These are phyloP conservation scores for Neobulgaria alba DNA, from an alignment of 2,329 filamentous ascomycete genomes.

Conservation along the genomic window DNA sequence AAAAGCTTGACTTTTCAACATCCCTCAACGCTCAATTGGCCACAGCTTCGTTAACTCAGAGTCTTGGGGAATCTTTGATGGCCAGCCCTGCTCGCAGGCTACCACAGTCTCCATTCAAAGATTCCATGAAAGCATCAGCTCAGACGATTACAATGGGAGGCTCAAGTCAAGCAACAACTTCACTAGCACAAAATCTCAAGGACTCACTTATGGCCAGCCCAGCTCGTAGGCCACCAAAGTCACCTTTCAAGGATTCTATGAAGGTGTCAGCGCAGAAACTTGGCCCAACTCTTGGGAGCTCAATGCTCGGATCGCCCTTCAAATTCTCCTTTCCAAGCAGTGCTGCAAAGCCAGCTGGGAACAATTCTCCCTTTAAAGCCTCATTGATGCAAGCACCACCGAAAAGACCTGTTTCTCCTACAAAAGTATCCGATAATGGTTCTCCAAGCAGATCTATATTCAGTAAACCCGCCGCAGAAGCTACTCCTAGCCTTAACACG, in stretches of 20 bases:
- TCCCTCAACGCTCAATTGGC: slow-evolving; percentile 26
- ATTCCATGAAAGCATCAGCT: slow-evolving; percentile 47
- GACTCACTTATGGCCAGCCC: slow-evolving; percentile 42
- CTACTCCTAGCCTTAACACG: slow-evolving; percentile 22
- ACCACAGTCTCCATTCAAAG: slow-evolving; percentile 44
- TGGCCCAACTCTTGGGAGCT: too few relatives aligned
- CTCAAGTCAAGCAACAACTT: slow-evolving; percentile 21
- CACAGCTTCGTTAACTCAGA: slow-evolving; percentile 28
- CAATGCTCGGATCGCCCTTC: slow-evolving; percentile 25
- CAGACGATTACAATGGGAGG: slow-evolving; percentile 33
- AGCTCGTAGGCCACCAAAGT: slow-evolving; percentile 43
- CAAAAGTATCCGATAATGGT: slow-evolving; percentile 23
- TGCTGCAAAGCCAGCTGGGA: slow-evolving; percentile 14
- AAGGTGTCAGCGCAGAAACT: slow-evolving; percentile 48
- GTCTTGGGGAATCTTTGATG: slow-evolving; percentile 34
- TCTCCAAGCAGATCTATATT: slow-evolving; percentile 20
- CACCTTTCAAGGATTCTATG: slow-evolving; percentile 46
- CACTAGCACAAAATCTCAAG: slow-evolving; percentile 30
- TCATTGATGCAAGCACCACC: slow-evolving; percentile 29
- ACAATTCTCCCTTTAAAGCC: slow-evolving; percentile 20
- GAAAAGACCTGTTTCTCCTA: slow-evolving; percentile 26
- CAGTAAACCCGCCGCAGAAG: slow-evolving; percentile 5
- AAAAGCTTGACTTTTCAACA: slow-evolving; percentile 30
- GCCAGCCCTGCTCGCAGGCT: slow-evolving; percentile 48
- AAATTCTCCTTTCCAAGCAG: slow-evolving; percentile 23